Conservation (phyloP, 805 yeast species). For the Starmerella apis region DNA sequence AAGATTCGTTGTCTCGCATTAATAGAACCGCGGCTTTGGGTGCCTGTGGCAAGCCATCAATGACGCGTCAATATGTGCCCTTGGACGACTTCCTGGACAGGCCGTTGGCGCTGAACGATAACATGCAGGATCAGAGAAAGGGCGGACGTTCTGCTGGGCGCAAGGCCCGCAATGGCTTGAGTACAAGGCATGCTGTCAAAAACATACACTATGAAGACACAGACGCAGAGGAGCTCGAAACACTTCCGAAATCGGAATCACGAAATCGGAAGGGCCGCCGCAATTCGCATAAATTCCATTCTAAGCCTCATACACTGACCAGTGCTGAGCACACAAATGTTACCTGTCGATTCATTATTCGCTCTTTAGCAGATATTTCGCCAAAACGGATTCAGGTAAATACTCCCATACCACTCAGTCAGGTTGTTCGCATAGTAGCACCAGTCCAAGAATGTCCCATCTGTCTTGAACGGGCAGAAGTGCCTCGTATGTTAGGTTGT, state of each 20-base stretch:
- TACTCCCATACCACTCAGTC: slow-evolving; percentile 48
- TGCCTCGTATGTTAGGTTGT: slow-evolving; percentile 91
- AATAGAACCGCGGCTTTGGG: neutral
- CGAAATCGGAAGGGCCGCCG: neutral
- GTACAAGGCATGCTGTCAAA: neutral
- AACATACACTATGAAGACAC: neutral
- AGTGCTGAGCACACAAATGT: slow-evolving; percentile 49
- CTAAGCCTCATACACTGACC: slow-evolving; percentile 11
- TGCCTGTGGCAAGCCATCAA: slow-evolving; percentile 7
- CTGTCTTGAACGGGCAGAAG: slow-evolving; percentile 72
- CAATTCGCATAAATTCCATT: neutral
- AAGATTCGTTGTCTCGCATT: neutral
- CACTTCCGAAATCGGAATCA: neutral
- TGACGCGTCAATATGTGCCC: slow-evolving; percentile 7
- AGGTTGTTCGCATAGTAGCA: slow-evolving; percentile 65
- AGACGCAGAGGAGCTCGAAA: neutral
- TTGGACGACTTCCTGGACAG: slow-evolving; percentile 5
- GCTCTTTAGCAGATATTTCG: slow-evolving; percentile 45
- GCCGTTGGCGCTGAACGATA: slow-evolving; percentile 5
- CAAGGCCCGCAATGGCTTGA: neutral
- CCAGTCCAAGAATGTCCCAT: slow-evolving; percentile 75
- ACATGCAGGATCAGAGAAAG: slow-evolving; percentile 1
- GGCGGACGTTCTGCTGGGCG: neutral
- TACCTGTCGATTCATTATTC: slow-evolving; percentile 73
- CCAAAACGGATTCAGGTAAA: slow-evolving; percentile 35